Evolutionary conservation across 345 rosid genomes (phyloP), one percentile per base, ranked within the genome.

Genomic region (Corchorus olitorius): DNA sequence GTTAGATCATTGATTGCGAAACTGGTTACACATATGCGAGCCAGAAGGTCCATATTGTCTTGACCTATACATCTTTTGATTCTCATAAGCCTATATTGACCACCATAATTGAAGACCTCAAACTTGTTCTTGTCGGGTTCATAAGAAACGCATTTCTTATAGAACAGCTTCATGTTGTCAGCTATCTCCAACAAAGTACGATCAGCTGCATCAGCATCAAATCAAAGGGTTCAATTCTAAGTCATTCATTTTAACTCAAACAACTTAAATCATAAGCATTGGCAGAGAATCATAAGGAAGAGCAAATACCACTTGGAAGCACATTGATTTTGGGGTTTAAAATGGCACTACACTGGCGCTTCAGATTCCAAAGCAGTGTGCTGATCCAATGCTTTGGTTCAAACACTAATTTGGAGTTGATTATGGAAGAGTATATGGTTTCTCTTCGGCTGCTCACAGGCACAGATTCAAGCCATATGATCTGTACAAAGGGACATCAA

Each of bases 381-480:
- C 22, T 50, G 8, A 69, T 50, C 41, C 41, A 68, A 68, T 14
- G 72, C 1, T 48, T 15, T 68, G 72, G 41, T 20, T 39, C 5
- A 37, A 22, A 27, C 50, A 43, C 59, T 20, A 50, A 27, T 3
- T 27, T 49, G 16, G 59, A 69, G 50, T 8, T 34, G 27, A 27
- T 27, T 27, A 27, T 27, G 27, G 27, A 27, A 27, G 27, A 27
- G 27, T 27, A 27, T 27, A 27, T 27, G 27, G 27, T 27, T 27
- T 27, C 27, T 27, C 27, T 27, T 27, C 1, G 27, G 27, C 27
- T 27, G 8, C 50, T 69, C 59, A 15, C 33, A 4, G 33, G 22
- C 59, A 69, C 59, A 33, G 50, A 14, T 22, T 69, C 73, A 33
- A 69, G 17, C n/a, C 73, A 69, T 33, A 69, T 49, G 50, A 69